phyloP scores from a whole-genome alignment of 257 asterid genomes.

The Dorcoceras hygrometricum region DNA sequence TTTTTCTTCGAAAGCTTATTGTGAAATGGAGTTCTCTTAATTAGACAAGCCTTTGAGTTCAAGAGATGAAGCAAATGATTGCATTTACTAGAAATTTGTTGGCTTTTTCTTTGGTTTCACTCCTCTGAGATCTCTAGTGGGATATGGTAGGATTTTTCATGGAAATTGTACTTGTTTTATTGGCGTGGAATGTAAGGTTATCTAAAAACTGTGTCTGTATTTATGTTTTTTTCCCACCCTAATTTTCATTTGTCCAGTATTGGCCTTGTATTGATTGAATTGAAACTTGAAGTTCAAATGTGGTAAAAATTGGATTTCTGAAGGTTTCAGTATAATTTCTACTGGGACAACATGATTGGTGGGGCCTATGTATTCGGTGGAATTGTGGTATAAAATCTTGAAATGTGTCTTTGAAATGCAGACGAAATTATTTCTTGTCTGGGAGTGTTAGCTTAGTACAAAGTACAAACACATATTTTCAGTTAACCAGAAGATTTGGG shows the following conservation, averaged over 20 bases:
- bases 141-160: constrained; percentile 32
- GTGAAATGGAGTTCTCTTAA: not conserved
- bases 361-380: constrained; percentile 33
- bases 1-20: too few relatives aligned
- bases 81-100: constrained; percentile 27
- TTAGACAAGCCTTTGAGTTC: constrained; percentile 28
- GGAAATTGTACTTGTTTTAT: constrained; percentile 25
- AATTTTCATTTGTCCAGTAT: constrained; percentile 18
- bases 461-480: constrained; percentile 16
- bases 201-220: constrained; percentile 34
- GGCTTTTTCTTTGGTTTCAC: constrained; percentile 43
- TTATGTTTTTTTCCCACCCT: constrained; percentile 17
- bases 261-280: constrained; percentile 24
- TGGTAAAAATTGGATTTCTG: constrained; percentile 30
- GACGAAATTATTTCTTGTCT: constrained; percentile 30
- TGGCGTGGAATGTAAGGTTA: constrained; percentile 51
- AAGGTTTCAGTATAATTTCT: constrained; percentile 13
- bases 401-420: constrained; percentile 22
- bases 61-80: constrained; percentile 35
- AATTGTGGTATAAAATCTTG: constrained; percentile 37
- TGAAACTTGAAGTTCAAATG: constrained; percentile 14
- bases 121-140: constrained; percentile 40
- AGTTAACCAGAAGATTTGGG: constrained; percentile 37
- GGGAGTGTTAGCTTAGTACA: constrained; percentile 22
- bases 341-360: constrained; percentile 21